Base-by-base conservation (phyloP, 208 protist species). In the Angomonas deanei region DNA sequence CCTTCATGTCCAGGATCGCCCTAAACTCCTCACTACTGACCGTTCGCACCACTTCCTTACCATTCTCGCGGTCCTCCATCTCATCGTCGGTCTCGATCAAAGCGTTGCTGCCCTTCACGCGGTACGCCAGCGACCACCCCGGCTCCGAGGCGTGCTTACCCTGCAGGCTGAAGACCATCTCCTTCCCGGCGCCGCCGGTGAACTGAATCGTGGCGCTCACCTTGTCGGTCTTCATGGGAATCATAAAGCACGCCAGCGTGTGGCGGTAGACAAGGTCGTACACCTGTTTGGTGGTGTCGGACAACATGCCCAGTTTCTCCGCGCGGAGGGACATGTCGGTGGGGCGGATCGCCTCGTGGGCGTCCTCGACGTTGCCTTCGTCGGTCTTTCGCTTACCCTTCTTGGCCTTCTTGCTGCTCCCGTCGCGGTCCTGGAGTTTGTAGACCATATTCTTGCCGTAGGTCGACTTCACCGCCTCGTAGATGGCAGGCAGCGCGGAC, bases 401-500 rank as follows among this genome's bases (percentile, higher is more conserved):
- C 79, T 97, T 98, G 58, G 99, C 97, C 71, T 96, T 93, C 11
- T 91, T 82, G 31, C 96, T 88, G 54, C 98, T 89, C 55, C 23
- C 47, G 30, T 5, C 23, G 34, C 17, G 10, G 38, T 11, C 31
- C 2, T 64, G 60, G 27, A 82, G 47, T 78, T 92, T 77, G 86
- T 90, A 86, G 88, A 99, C 66, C 15, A 74, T 21, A 66, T 94
- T 96, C 65, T 97, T 98, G 68, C 99, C 98, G 76, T 92, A 96
- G 52, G 97, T 94, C 71, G 97, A 98, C 69, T 98, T 98, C 52
- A 99, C 98, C 59, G 96, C 96, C 23, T 86, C 86, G 55, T 99
- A 98, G 53, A 99, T 99, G 75, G 98, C 95, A 56, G 97, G 96
- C 68, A 99, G 96, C 31, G 98, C 96, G 58, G 92, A 73, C 1